Conservation (phyloP, 306 rosid species). For the Geum urbanum region DNA sequence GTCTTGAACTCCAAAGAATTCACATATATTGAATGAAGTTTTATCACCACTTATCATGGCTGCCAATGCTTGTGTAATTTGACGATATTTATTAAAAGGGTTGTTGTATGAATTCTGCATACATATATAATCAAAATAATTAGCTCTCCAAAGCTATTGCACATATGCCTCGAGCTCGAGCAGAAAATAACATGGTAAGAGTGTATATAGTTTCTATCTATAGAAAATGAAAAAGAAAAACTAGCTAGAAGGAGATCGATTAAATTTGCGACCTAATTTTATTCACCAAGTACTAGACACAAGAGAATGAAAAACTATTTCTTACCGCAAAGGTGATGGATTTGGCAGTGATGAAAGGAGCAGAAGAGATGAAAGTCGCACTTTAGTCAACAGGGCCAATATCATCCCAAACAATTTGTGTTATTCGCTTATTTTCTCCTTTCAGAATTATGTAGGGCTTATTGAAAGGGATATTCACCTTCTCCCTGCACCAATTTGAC, state of each 20-base stretch:
- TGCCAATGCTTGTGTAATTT: constrained; percentile 51
- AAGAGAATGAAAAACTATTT: neutral
- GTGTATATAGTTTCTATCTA: too few species aligned
- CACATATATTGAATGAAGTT: constrained; percentile 41
- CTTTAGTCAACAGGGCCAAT: constrained; percentile 42
- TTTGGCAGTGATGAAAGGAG: constrained; percentile 52
- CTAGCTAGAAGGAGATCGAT: too few species aligned
- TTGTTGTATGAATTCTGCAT: constrained; percentile 53
- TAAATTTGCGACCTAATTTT: neutral
- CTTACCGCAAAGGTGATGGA: constrained; percentile 58
- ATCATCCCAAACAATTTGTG: constrained; percentile 64
- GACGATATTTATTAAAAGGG: constrained; percentile 17
- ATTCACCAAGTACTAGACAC: neutral
- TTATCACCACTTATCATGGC: constrained; percentile 59
- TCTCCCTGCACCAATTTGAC: constrained; percentile 1
- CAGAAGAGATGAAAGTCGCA: constrained; percentile 54
- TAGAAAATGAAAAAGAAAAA: too few species aligned
- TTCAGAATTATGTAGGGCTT: constrained; percentile 55
- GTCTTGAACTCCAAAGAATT: constrained; percentile 74
- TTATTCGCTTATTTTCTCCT: constrained; percentile 48
- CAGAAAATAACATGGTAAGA: too few species aligned
- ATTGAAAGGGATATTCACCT: constrained; percentile 38
- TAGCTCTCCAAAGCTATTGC: neutral
- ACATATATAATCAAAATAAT: neutral
- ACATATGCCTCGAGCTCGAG: neutral